phyloP scores from a whole-genome alignment of 257 asterid species.

The Nicotiana attenuata region DNA sequence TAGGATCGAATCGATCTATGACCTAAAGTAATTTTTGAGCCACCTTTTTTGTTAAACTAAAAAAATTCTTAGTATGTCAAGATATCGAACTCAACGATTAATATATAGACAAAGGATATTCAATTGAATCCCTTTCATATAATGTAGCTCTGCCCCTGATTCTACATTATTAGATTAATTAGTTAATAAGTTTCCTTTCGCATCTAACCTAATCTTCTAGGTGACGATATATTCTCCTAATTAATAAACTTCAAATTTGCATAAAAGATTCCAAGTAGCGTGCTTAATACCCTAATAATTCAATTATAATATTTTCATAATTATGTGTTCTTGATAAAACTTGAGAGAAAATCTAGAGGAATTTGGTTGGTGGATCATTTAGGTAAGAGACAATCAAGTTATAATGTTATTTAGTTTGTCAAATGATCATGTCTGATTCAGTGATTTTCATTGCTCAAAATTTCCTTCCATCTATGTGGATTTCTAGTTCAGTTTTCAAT shows the following conservation, averaged over 20 bases:
- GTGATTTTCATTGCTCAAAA: neutral
- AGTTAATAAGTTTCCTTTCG: neutral
- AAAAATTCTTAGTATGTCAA: neutral
- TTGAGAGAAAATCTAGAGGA: constrained; percentile 4
- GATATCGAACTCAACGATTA: neutral
- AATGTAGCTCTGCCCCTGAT: neutral
- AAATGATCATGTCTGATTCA: constrained; percentile 5
- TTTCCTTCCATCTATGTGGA: neutral
- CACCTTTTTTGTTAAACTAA: too few species aligned
- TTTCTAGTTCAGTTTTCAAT: neutral
- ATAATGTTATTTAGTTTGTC: constrained; percentile 1
- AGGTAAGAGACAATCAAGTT: neutral
- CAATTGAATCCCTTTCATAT: neutral
- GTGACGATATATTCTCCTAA: neutral
- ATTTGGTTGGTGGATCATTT: constrained; percentile 9
- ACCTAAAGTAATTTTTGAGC: too few species aligned
- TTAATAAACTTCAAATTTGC: neutral
- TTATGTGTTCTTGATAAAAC: neutral
- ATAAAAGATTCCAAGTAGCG: neutral
- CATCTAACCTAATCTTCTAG: neutral
- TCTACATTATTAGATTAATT: too few species aligned
- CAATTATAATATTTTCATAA: constrained; percentile 1
- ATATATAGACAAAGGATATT: neutral
- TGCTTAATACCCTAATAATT: neutral
- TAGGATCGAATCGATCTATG: too few species aligned